Percentiles rank a stretch among this genome's conserved stretches.
Conservation (phyloP, 2,329 filamentous ascomycete species). For the Diaporthe aspalathi region DNA sequence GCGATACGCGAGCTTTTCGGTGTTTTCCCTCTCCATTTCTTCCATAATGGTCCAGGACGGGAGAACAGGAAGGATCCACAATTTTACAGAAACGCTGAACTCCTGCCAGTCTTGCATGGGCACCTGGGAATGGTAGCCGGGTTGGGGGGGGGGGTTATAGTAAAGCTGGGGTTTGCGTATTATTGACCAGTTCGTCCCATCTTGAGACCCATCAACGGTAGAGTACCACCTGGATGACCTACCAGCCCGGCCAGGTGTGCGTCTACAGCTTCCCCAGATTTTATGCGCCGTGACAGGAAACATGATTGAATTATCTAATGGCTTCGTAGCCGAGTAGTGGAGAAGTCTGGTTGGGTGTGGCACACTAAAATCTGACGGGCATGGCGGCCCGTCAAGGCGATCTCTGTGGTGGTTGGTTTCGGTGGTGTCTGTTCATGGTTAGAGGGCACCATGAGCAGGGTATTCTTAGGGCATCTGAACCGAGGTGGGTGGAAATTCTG, state of each 20-base stretch:
- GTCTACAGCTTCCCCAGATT: conserved; percentile 13
- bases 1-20: not conserved
- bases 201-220: conserved; percentile 9
- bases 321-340: not conserved
- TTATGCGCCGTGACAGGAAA: conserved; percentile 15
- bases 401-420: not conserved
- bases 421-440: not conserved
- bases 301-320: conserved; percentile 18
- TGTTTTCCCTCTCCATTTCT: not conserved
- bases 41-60: not conserved
- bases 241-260: conserved; percentile 2
- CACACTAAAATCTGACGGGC: conserved; percentile 28
- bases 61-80: not conserved
- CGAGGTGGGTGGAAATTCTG: not conserved
- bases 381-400: conserved; percentile 15
- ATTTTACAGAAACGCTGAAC: not conserved
- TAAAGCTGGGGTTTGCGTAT: not conserved
- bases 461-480: not conserved
- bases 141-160: conserved; percentile 1
- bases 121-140: not conserved
- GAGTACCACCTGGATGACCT: not conserved
- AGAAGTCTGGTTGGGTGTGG: conserved; percentile 17
- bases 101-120: conserved; percentile 4
- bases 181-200: conserved; percentile 25
- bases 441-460: conserved; percentile 6